Conservation (phyloP, 495 filamentous ascomycete genomes). For the Melanomma pulvis-pyrius region DNA sequence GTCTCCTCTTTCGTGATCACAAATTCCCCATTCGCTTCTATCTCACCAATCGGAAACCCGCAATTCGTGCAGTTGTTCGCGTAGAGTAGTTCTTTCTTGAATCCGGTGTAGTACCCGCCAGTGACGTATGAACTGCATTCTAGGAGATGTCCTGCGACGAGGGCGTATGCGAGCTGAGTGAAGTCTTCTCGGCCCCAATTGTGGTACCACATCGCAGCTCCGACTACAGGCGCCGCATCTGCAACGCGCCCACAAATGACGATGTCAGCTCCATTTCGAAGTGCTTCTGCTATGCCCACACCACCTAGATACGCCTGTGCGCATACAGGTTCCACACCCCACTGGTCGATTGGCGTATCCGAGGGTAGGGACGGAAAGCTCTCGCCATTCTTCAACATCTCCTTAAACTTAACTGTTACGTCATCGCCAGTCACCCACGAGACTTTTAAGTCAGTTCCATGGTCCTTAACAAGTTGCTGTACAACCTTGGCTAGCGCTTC, state of each 20-base stretch:
- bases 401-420: constrained; percentile 50
- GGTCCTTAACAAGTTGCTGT: constrained; percentile 48
- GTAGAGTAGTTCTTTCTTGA: constrained; percentile 49
- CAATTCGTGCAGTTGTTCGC: constrained; percentile 54
- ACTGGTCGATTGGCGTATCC: constrained; percentile 49
- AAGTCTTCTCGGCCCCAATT: constrained; percentile 43
- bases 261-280: constrained; percentile 44
- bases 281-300: constrained; percentile 41
- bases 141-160: constrained; percentile 60
- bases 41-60: constrained; percentile 54
- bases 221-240: constrained; percentile 40
- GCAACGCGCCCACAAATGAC: constrained; percentile 46
- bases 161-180: constrained; percentile 54
- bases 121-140: constrained; percentile 60
- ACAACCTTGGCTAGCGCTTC: constrained; percentile 53
- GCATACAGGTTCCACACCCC: constrained; percentile 57
- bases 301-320: constrained; percentile 49
- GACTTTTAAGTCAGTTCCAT: constrained; percentile 54
- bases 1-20: constrained; percentile 41
- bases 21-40: constrained; percentile 50
- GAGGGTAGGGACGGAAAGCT: constrained; percentile 40
- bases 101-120: constrained; percentile 60
- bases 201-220: constrained; percentile 41
- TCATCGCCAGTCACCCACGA: constrained; percentile 59
- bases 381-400: constrained; percentile 45